A percentile compares a stretch with the other conserved stretches of the same genome.
Conservation (phyloP, 2,329 filamentous ascomycete genomes). For the Diaporthe batatas region DNA sequence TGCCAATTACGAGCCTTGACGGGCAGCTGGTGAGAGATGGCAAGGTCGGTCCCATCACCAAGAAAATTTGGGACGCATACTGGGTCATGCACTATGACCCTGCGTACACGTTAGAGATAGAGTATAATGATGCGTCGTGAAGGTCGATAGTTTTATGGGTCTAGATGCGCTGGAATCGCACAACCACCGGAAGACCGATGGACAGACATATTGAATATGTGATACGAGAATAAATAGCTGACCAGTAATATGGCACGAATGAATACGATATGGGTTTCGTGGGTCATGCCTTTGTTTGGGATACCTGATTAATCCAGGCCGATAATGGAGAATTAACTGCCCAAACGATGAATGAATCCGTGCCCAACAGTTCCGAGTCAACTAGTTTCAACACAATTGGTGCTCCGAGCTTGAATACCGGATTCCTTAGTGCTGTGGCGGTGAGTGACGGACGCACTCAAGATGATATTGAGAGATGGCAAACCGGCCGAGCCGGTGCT, state of each 20-base stretch:
- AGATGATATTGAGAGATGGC: not conserved
- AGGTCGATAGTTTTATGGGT: not conserved
- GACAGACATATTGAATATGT: not conserved
- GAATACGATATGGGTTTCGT: not conserved
- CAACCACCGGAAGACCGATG: not conserved
- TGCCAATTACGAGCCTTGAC: conserved; percentile 64
- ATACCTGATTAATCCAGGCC: not conserved
- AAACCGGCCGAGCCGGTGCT: not conserved
- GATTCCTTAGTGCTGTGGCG: conserved; percentile 3
- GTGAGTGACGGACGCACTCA: conserved; percentile 20
- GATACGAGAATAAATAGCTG: not conserved
- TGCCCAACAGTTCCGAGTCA: not conserved
- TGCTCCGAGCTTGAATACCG: not conserved
- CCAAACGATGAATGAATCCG: no score
- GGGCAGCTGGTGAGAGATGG: conserved; percentile 56
- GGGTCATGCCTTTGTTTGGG: not conserved
- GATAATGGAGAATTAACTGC: not conserved
- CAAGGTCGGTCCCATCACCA: conserved; percentile 60
- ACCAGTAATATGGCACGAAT: not conserved
- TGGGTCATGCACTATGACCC: conserved; percentile 62
- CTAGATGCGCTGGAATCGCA: not conserved
- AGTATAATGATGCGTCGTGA: not conserved
- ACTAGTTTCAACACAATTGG: not conserved
- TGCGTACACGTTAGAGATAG: not conserved
- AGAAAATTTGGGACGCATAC: conserved; percentile 63